A percentile compares a stretch with the other conserved stretches of the same genome.
Conservation (phyloP, 257 asterid species). For the Solanum pennellii region DNA sequence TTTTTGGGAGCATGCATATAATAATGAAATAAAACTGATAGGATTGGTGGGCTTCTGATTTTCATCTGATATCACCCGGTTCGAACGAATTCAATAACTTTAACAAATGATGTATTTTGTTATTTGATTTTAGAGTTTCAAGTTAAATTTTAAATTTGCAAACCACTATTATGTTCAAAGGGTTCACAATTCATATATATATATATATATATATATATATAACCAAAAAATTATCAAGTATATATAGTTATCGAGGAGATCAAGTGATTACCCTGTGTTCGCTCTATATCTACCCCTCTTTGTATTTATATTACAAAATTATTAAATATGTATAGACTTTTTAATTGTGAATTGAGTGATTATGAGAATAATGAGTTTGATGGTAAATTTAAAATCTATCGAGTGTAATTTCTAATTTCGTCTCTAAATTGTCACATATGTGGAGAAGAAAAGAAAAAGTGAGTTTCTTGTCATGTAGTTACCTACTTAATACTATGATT, state of each 20-base stretch:
- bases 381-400: not conserved
- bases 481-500: not conserved
- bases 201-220: no score
- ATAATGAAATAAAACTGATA: not conserved
- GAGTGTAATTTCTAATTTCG: not conserved
- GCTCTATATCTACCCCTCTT: not conserved
- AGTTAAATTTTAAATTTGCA: no score
- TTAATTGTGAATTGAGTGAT: not conserved
- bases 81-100: not conserved
- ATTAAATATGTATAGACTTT: not conserved
- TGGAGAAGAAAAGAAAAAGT: not conserved
- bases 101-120: accelerated
- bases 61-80: accelerated
- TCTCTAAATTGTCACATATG: not conserved
- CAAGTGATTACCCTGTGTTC: not conserved
- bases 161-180: not conserved
- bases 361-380: not conserved
- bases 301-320: not conserved
- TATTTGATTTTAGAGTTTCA: accelerated
- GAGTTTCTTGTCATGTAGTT: not conserved
- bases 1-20: not conserved
- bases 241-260: no score
- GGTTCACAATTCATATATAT: no score
- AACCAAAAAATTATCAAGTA: no score
- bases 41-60: not conserved